Evolutionary conservation across 345 rosid species (phyloP).

Genomic region (Sonneratia alba): DNA sequence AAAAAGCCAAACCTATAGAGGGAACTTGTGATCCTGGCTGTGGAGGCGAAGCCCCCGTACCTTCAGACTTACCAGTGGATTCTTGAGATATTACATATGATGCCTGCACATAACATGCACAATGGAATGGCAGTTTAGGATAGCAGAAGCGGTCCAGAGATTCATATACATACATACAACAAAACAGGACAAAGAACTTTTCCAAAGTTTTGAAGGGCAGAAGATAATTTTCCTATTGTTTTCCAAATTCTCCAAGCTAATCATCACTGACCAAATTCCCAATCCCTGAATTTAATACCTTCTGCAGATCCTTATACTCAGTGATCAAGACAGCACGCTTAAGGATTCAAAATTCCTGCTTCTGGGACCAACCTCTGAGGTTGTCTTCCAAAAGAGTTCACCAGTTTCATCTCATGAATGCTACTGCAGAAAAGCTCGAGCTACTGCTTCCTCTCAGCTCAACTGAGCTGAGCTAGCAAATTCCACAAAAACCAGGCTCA

Average conservation of each 20-base stretch:
- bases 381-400: neutral
- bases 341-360: neutral
- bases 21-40: constrained; percentile 44
- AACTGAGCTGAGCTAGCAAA: neutral
- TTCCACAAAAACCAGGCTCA: too few relatives aligned
- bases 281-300: neutral
- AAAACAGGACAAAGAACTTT: neutral
- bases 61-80: constrained; percentile 40
- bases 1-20: constrained; percentile 15
- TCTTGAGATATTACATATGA: constrained; percentile 47
- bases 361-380: neutral
- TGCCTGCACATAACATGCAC: constrained; percentile 33
- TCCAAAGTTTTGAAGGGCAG: neutral
- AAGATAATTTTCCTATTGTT: neutral
- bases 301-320: neutral
- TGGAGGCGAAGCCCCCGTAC: constrained; percentile 39
- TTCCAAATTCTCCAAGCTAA: neutral
- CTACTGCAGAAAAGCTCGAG: neutral
- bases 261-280: neutral
- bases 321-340: too few relatives aligned
- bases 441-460: neutral
- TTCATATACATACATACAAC: neutral
- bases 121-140: neutral
- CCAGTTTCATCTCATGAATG: neutral
- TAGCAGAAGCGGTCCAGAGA: neutral